Evolutionary conservation across 352 stramenopile genomes (phyloP), one percentile per base, ranked within the genome.

Genomic region (Phytophthora cryptogea): DNA sequence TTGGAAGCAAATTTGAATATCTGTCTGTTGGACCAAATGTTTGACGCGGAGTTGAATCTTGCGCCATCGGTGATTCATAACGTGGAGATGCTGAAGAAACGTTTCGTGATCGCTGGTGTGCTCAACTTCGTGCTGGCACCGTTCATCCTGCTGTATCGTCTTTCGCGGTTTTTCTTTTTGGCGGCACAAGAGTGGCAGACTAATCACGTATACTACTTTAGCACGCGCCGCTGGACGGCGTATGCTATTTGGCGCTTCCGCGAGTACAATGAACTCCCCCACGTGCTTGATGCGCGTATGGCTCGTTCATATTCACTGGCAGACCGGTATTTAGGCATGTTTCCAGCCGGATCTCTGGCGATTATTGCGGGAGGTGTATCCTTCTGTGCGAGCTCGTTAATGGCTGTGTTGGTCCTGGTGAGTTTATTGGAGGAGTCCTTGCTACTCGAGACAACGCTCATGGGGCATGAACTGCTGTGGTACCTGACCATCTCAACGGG

Each of bases 181-280:
- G 96, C 98, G 69, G 86, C 95, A 4, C 98, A 99, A 73, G 96
- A 99, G 70, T 98, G 90, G 83, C 87, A 98, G 65, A 86, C 81
- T 27, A 95, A 90, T 31, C 68, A 68, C 14, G 85, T 91, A 33
- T 80, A 97, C 48, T 99, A 99, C 78, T 88, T 99, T 13, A 97
- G 96, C 7, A 95, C 97, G 26, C 86, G 94, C 35, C 89, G 96
- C 35, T 99, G 96, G 96, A 97, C 90, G 26, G 76, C 80, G 5
- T 86, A 95, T 49, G 86, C 90, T 33, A 58, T 92, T 16, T 97
- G 89, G 89, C 86, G 86, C 28, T 98, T 99, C 66, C 84, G 97
- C 43, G 97, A 99, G 78, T 99, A 99, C 79, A 99, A 99, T 74
- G 97, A 99, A 66, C 72, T 99, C 1, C 92, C 94, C n/a, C 96